phyloP scores from a whole-genome alignment of 192 early-diverging fungal species.

The Coemansia sp. region DNA sequence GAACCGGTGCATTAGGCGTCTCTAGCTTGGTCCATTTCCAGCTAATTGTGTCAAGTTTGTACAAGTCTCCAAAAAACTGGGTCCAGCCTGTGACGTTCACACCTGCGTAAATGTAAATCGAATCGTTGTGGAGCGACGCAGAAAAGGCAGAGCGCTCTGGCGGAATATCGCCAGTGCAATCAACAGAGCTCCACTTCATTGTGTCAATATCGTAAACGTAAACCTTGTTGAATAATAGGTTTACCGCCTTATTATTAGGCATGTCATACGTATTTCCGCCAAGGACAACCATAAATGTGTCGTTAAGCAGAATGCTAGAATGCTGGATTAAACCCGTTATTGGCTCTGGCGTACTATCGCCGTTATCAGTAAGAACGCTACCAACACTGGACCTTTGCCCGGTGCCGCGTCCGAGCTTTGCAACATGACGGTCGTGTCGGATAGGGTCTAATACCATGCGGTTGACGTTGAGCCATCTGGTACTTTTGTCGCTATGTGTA shows the following conservation, averaged over 20 bases:
- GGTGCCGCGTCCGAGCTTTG: neutral
- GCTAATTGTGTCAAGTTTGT: conserved; percentile 33
- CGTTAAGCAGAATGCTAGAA: conserved; percentile 35
- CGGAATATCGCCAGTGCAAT: conserved; percentile 38
- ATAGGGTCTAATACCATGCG: conserved; percentile 40
- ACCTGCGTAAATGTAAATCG: conserved; percentile 41
- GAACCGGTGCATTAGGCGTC: conserved; percentile 24
- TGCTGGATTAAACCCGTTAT: conserved; percentile 30
- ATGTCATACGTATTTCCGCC: conserved; percentile 27
- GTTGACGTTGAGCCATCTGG: conserved; percentile 30
- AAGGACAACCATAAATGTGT: conserved; percentile 44
- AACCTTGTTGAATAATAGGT: conserved; percentile 21
- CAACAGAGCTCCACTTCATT: conserved; percentile 24
- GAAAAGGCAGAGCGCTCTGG: conserved; percentile 26
- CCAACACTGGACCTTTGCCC: conserved; percentile 15
- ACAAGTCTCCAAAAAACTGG: conserved; percentile 27
- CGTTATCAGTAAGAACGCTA: conserved; percentile 23
- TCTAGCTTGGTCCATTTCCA: conserved; percentile 42
- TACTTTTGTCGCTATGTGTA: conserved; percentile 15
- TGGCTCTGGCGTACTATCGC: conserved; percentile 18
- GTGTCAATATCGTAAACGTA: conserved; percentile 41
- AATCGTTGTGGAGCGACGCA: conserved; percentile 14
- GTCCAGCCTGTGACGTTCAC: conserved; percentile 40
- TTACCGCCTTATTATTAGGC: conserved; percentile 8
- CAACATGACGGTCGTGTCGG: conserved; percentile 7